phyloP scores from a whole-genome alignment of 2,329 filamentous ascomycete genomes.

The Pseudogymnoascus sp. region DNA sequence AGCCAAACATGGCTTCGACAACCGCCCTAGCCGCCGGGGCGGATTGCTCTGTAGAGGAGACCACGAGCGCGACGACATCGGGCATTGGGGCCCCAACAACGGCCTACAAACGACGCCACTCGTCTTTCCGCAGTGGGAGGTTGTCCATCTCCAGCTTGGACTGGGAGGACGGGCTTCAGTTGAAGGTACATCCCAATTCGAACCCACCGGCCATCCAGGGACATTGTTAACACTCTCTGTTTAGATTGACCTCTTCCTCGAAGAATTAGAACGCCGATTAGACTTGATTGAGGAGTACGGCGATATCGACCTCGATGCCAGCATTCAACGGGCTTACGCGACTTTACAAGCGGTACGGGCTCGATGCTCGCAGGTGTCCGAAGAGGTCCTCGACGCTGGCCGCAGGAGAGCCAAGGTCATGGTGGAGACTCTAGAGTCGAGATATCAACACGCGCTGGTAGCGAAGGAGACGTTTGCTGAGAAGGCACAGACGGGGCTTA shows the following conservation, averaged over 20 bases:
- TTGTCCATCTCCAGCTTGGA: slow-evolving; percentile 55
- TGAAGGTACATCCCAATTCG: slow-evolving; percentile 37
- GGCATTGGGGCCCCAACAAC: slow-evolving; percentile 18
- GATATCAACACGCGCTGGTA: slow-evolving; percentile 78
- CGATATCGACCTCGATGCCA: slow-evolving; percentile 72
- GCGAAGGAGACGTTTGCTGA: slow-evolving; percentile 83
- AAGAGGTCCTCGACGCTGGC: slow-evolving; percentile 80
- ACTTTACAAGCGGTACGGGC: slow-evolving; percentile 81
- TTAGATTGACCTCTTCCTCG: slow-evolving; percentile 70
- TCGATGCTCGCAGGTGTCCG: slow-evolving; percentile 81
- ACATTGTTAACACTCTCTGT: slow-evolving; percentile 9
- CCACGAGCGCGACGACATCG: slow-evolving; percentile 15
- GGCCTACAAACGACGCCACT: slow-evolving; percentile 38
- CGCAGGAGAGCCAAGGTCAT: slow-evolving; percentile 76
- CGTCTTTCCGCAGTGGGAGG: slow-evolving; percentile 45
- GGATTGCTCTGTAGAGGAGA: slow-evolving; percentile 24
- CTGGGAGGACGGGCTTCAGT: slow-evolving; percentile 50
- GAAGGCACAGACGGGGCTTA: slow-evolving; percentile 80
- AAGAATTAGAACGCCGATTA: slow-evolving; percentile 76
- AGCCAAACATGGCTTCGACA: not conserved
- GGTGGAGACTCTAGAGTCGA: slow-evolving; percentile 81
- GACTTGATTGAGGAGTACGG: slow-evolving; percentile 85
- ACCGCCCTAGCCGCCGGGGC: slow-evolving; percentile 13
- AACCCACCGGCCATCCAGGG: not conserved
- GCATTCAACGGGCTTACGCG: slow-evolving; percentile 74